Base-by-base conservation (phyloP, 2,329 filamentous ascomycete genomes). In the Penicillium sclerotiorum region DNA sequence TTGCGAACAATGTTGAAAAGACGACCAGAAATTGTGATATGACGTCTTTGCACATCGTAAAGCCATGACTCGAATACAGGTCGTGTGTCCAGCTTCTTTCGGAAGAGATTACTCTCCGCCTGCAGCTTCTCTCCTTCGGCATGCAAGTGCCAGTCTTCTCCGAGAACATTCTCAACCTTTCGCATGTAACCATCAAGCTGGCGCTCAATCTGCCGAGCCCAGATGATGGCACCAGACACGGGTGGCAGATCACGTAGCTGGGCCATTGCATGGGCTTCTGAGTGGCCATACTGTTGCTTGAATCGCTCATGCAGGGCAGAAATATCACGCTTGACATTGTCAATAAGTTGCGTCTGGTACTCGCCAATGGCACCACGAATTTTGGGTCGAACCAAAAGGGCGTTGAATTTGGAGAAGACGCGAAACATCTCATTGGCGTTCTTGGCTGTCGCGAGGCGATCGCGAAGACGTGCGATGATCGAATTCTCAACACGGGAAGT, bases 381-480 rank as follows among this genome's bases (percentile, higher is more conserved):
- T 80, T 99, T 99, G n/a, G 94, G 94, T 52, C 94, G 86, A 49
- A 99, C 93, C 62, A 99, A 95, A 23, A 99, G 85, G 2, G 94
- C 94, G 68, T 99, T 99, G 82, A 99, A 99, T 69, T 97, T 97
- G 45, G 94, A 97, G 71, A 99, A 99, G 54, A 99, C 94, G 47
- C 95, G 89, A 72, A 99, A 99, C 94, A 99, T 99, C 73, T 99
- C 95, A 67, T 95, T 97, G 33, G 94, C 94, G 55, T 91, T 96
- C 79, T 95, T 96, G 11, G 94, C 93, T 6, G 91, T 96, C 12
- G 92, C 94, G 48, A 99, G 81, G 50, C 94, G 88, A 72, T 99
- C 94, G 64, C 94, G 84, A 25, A 99, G 80, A 46, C 91, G 84
- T 27, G 94, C 91, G 69, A 99, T 99, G 71, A 99, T 99, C 3